Conservation (phyloP, 805 yeast genomes). For the Lipomyces chichibuensis region DNA sequence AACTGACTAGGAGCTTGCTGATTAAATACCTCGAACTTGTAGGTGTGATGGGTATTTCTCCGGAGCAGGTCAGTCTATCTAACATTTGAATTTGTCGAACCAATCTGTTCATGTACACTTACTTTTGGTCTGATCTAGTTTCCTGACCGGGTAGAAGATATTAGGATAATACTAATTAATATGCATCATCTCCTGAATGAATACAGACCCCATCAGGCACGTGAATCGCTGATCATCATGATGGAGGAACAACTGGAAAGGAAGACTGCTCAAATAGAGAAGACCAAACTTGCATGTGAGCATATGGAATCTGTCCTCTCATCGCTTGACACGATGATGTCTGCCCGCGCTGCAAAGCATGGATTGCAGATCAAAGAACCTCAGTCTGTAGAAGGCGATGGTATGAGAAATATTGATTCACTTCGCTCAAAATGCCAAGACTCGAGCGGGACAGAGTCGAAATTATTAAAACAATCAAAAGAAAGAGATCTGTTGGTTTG, state of each 20-base stretch:
- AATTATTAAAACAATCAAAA: neutral
- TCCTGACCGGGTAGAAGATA: slow-evolving; percentile 69
- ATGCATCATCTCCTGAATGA: slow-evolving; percentile 90
- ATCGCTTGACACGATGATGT: neutral
- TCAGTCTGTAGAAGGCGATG: neutral
- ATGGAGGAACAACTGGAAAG: slow-evolving; percentile 70
- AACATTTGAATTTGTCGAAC: neutral
- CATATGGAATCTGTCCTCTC: slow-evolving; percentile 49
- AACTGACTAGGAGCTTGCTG: slow-evolving; percentile 74
- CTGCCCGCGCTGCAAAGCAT: neutral
- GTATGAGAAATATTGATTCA: neutral
- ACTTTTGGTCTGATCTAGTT: slow-evolving; percentile 39
- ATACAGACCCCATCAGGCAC: slow-evolving; percentile 91
- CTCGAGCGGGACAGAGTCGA: neutral
- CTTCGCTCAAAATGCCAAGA: neutral
- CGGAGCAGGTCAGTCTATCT: slow-evolving; percentile 49
- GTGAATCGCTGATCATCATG: slow-evolving; percentile 81
- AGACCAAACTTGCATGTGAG: slow-evolving; percentile 49
- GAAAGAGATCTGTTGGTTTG: neutral
- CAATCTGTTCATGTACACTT: slow-evolving; percentile 40
- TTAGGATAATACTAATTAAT: slow-evolving; percentile 79
- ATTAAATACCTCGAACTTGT: slow-evolving; percentile 80
- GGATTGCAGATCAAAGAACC: neutral
- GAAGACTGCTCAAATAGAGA: slow-evolving; percentile 57
- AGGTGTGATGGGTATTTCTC: slow-evolving; percentile 75